These are phyloP conservation scores for Scheffersomyces quercinus DNA, from an alignment of 1,139 yeast genomes.

Conservation along the genomic window DNA sequence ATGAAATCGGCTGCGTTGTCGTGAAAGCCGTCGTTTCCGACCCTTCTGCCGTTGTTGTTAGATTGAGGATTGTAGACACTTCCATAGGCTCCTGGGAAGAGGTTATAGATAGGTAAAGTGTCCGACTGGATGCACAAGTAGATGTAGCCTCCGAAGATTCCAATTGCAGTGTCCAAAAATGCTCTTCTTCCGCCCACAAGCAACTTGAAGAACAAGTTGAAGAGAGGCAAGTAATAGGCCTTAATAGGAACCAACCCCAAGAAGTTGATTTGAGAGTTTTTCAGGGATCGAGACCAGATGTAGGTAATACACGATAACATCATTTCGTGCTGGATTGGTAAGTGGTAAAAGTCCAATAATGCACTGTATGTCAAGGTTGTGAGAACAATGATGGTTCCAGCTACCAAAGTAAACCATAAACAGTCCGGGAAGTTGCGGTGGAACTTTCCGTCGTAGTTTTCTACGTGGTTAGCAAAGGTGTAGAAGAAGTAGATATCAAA, in stretches of 20 bases:
- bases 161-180: slow-evolving; percentile 44
- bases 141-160: slow-evolving; percentile 55
- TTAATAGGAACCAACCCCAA: slow-evolving; percentile 56
- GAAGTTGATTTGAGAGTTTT: slow-evolving; percentile 51
- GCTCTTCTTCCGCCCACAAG: slow-evolving; percentile 42
- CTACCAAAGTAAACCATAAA: slow-evolving; percentile 51
- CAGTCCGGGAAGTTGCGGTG: slow-evolving; percentile 55
- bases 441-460: slow-evolving; percentile 49
- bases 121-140: slow-evolving; percentile 61
- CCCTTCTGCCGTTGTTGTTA: slow-evolving; percentile 27
- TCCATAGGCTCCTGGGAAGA: slow-evolving; percentile 47
- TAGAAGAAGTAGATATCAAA: slow-evolving; percentile 59
- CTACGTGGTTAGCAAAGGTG: slow-evolving; percentile 57
- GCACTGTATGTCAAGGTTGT: slow-evolving; percentile 30
- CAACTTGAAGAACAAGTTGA: slow-evolving; percentile 49
- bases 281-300: slow-evolving; percentile 58
- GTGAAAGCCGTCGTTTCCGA: slow-evolving; percentile 23
- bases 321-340: slow-evolving; percentile 34
- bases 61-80: slow-evolving; percentile 9
- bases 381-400: slow-evolving; percentile 47
- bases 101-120: slow-evolving; percentile 47
- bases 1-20: slow-evolving; percentile 20
- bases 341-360: slow-evolving; percentile 20
- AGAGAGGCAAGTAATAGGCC: slow-evolving; percentile 60
- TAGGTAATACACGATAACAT: slow-evolving; percentile 57